Evolutionary conservation across 2,329 filamentous ascomycete genomes (phyloP).

Genomic region (Colletotrichum coccodes): DNA sequence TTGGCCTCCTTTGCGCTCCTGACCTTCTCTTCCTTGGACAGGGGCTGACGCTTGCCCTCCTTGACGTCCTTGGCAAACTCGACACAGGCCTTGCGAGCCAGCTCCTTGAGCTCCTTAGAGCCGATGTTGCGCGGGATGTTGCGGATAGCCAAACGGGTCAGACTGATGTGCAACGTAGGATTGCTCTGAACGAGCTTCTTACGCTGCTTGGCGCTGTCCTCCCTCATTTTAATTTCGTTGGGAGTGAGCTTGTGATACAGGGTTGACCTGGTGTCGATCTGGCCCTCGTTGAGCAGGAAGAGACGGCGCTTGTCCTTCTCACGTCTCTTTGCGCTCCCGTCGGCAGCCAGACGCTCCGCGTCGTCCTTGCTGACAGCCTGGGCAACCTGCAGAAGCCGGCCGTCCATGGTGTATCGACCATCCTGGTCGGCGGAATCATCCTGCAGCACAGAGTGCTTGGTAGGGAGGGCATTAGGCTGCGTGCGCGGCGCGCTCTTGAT

Average conservation of each 20-base stretch:
- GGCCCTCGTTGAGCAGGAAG: slow-evolving; percentile 88
- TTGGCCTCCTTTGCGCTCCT: slow-evolving; percentile 84
- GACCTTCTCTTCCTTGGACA: slow-evolving; percentile 89
- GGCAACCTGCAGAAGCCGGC: slow-evolving; percentile 85
- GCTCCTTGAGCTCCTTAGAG: slow-evolving; percentile 88
- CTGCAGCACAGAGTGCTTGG: slow-evolving; percentile 85
- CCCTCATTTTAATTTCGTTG: slow-evolving; percentile 86
- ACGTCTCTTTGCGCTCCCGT: slow-evolving; percentile 70
- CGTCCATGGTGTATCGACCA: slow-evolving; percentile 90
- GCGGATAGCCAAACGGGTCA: slow-evolving; percentile 90
- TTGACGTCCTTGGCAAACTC: slow-evolving; percentile 94
- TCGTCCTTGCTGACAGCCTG: slow-evolving; percentile 87
- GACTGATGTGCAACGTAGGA: slow-evolving; percentile 85
- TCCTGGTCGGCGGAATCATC: slow-evolving; percentile 84
- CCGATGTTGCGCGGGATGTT: slow-evolving; percentile 88
- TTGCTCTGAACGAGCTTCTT: slow-evolving; percentile 93
- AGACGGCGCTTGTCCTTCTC: slow-evolving; percentile 92
- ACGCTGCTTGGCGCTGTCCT: slow-evolving; percentile 86
- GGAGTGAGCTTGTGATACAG: slow-evolving; percentile 81
- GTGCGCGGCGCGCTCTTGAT: slow-evolving; percentile 77
- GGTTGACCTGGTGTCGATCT: slow-evolving; percentile 79
- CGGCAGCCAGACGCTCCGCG: slow-evolving; percentile 79
- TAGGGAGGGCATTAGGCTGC: slow-evolving; percentile 53
- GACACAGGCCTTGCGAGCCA: slow-evolving; percentile 92
- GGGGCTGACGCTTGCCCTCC: slow-evolving; percentile 75